Evolutionary conservation across 1,284 basidiomycete species (phyloP).

Genomic region (Marasmius sp.): DNA sequence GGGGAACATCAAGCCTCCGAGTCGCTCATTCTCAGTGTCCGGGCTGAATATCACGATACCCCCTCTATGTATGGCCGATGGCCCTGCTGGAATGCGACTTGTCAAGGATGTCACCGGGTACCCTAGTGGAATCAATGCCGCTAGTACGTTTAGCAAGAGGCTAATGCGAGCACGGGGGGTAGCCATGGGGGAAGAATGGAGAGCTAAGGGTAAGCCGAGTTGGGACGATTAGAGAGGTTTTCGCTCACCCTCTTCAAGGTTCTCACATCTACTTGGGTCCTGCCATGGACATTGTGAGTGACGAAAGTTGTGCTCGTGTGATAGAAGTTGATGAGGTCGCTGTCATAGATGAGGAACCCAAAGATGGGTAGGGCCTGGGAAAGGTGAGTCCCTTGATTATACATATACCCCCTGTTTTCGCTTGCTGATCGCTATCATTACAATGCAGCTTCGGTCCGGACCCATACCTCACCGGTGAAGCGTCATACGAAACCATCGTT

Average conservation of each 20-base stretch:
- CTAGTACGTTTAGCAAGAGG: conserved; percentile 52
- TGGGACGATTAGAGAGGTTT: background rate
- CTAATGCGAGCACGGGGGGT: conserved; percentile 61
- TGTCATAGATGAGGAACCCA: conserved; percentile 18
- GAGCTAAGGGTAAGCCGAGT: conserved; percentile 57
- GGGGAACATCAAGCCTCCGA: conserved; percentile 49
- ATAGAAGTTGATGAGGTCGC: background rate
- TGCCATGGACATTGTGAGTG: conserved; percentile 30
- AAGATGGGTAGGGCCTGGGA: conserved; percentile 60
- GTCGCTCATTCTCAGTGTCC: conserved; percentile 27
- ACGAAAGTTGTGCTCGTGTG: background rate
- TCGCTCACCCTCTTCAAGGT: conserved; percentile 16
- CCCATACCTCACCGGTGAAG: conserved; percentile 67
- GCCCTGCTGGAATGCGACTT: conserved; percentile 52
- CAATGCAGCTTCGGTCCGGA: conserved; percentile 54
- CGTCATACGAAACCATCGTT: conserved; percentile 55
- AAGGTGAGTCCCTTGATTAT: conserved; percentile 6
- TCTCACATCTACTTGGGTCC: conserved; percentile 12
- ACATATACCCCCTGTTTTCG: background rate
- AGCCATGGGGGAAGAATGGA: conserved; percentile 74
- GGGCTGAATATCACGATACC: conserved; percentile 35
- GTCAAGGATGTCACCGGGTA: conserved; percentile 54
- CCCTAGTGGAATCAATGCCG: conserved; percentile 54
- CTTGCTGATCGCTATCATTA: background rate
- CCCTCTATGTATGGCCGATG: conserved; percentile 53